Base-by-base conservation (phyloP, 495 filamentous ascomycete genomes). In the Massariosphaeria phaeospora region DNA sequence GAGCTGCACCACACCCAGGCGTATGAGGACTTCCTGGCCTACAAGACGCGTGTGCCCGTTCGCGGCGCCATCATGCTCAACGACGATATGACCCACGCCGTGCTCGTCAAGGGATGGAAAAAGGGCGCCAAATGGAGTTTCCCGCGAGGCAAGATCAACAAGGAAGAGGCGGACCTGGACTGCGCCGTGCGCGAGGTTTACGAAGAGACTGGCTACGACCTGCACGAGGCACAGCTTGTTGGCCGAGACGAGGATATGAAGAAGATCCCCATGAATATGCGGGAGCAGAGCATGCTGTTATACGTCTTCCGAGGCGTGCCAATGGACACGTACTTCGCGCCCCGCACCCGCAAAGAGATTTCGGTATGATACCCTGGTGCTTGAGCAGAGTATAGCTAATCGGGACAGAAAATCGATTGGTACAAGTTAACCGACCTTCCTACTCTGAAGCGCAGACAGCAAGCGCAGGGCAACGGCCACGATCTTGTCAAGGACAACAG, bases 71-170 rank as follows among this genome's bases (percentile, higher is more conserved):
- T 98, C 47, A 74, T 98, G 75, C 75, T 98, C 30, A 95, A 96
- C 64, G 75, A 91, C 23, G 77, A 78, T 7, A 95, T 98, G 91
- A 89, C 96, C 63, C 79, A 89, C 43, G 84, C 87, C 2, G 83
- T 98, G 3, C 73, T 97, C 52, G 93, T 98, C 29, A 93, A 95
- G 64, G 94, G 93, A 21, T 97, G 90, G 86, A 97, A 96, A 76
- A 96, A 95, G 66, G 84, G 85, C 12, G 84, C 91, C 4, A 91
- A 84, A 62, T 97, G 94, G 94, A 95, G 90, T 64, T 98, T 97
- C 52, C 93, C 93, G 0, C 70, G 93, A 31, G 93, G 93, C 6
- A 98, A 98, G 69, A 96, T 98, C 69, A 96, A 96, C 70, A 91
- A 91, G 71, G 85, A 91, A 64, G 93, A 98, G 71, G 83, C 84